These are phyloP conservation scores for Plasmodium relictum DNA, from an alignment of 169 alveolate genomes.

Conservation along the genomic window DNA sequence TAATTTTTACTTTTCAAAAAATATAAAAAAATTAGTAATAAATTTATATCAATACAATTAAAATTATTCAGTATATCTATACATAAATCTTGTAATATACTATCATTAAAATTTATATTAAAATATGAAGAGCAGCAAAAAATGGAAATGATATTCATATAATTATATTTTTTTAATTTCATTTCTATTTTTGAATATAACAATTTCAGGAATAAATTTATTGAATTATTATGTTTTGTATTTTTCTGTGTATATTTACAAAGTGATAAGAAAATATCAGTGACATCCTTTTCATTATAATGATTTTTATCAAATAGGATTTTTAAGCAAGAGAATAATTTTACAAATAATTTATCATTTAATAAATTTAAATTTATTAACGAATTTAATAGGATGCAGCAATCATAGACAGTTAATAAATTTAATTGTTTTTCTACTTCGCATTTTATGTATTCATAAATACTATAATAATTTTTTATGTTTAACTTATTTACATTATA, in stretches of 20 bases:
- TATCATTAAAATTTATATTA: constrained; percentile 31
- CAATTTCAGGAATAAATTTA: constrained; percentile 19
- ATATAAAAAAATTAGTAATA: constrained; percentile 30
- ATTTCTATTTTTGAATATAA: constrained; percentile 28
- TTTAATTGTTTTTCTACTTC: constrained; percentile 13
- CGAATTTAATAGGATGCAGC: constrained; percentile 39
- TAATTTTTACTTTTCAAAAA: constrained; percentile 53
- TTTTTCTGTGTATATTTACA: constrained; percentile 31
- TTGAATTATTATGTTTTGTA: constrained; percentile 4
- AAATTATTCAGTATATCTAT: constrained; percentile 62
- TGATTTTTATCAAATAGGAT: constrained; percentile 58
- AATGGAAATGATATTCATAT: constrained; percentile 22
- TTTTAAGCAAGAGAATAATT: constrained; percentile 27
- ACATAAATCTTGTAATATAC: constrained; percentile 41
- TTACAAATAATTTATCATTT: constrained; percentile 31
- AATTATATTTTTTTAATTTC: constrained; percentile 46
- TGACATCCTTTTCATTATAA: constrained; percentile 64
- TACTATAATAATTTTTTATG: constrained; percentile 53
- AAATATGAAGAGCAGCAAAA: constrained; percentile 51
- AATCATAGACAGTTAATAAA: constrained; percentile 33
- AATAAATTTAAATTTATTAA: constrained; percentile 53
- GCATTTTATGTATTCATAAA: constrained; percentile 46
- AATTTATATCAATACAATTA: constrained; percentile 8
- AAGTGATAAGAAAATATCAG: constrained; percentile 29
- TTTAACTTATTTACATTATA: constrained; percentile 43